A percentile compares a stretch with the other conserved stretches of the same genome.
phyloP scores from a whole-genome alignment of 768 basidiomycete species.

The Trametes elegans region DNA sequence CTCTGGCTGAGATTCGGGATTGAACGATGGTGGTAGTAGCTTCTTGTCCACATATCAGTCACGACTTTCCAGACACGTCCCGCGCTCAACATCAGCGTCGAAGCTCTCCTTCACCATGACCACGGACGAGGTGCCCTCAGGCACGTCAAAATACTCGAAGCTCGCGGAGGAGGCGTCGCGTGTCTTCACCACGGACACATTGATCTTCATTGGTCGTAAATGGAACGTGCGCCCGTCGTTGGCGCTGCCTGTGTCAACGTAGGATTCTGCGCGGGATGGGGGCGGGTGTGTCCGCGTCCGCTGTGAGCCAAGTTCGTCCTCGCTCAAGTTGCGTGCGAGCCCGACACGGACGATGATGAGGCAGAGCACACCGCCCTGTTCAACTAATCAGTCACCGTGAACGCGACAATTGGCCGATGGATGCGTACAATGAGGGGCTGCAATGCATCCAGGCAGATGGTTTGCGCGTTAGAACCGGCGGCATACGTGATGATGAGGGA shows the following conservation, averaged over 20 bases:
- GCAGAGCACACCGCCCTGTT: neutral
- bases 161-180: too few species aligned
- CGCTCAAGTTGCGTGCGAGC: neutral
- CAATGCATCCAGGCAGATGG: conserved; percentile 9
- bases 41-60: too few species aligned
- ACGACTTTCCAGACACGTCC: too few species aligned
- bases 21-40: too few species aligned
- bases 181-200: neutral
- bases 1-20: too few species aligned
- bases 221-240: neutral
- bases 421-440: conserved; percentile 15
- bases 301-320: too few species aligned
- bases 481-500: conserved; percentile 9
- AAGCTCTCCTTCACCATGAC: too few species aligned
- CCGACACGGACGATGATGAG: neutral
- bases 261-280: too few species aligned
- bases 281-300: neutral
- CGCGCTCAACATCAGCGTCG: neutral
- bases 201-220: neutral
- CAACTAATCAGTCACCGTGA: neutral
- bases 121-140: neutral
- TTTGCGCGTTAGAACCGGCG: conserved; percentile 10
- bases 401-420: neutral
- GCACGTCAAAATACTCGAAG: neutral
- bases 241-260: neutral